Base-by-base conservation (phyloP, 768 basidiomycete genomes). In the Favolaschia claudopus region DNA sequence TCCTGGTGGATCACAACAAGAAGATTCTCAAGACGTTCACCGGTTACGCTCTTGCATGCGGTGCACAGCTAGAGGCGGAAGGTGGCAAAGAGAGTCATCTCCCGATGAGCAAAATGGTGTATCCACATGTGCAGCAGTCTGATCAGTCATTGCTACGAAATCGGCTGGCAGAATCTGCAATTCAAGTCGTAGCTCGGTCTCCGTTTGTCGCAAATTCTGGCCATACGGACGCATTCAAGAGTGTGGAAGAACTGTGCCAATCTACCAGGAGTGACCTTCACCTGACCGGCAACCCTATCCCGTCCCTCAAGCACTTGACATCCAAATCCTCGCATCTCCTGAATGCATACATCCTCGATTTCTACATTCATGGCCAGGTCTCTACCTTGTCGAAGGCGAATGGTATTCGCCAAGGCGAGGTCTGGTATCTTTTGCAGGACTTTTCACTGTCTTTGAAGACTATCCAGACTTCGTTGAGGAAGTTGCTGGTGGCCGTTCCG, bases 291-390 rank as follows among this genome's bases (percentile, higher is more conserved):
- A 78, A 88, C 65, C 82, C 83, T 0, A 85, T 88, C 15, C 89
- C 90, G 5, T 83, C 85, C 1, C 67, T 89, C 65, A 22, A 62
- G 50, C 54, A 76, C 72, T 70, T 76, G 67, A 42, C 67, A 32
- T 27, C 60, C 32, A 20, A 55, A 40, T 10, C 36, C 34, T 63
- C 68, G 44, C 63, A 71, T 44, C 63, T 67, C 2, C 76, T 89
- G 40, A 90, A 91, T 58, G 89, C 86, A 0, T 89, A 89, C 64
- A 69, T 91, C 15, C 73, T 83, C 40, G 90, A 92, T 66, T 92
- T 89, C 71, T 89, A 82, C 67, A 79, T 69, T 1, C 90, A 91
- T 55, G 90, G 89, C 0, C 86, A 87, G 66, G 72, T 76, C 7
- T 66, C 71, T 2, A 74, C 84, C 2, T 69, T 89, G 31, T 75